phyloP scores from a whole-genome alignment of 2,329 filamentous ascomycete genomes.

The Hansfordia pulvinata region DNA sequence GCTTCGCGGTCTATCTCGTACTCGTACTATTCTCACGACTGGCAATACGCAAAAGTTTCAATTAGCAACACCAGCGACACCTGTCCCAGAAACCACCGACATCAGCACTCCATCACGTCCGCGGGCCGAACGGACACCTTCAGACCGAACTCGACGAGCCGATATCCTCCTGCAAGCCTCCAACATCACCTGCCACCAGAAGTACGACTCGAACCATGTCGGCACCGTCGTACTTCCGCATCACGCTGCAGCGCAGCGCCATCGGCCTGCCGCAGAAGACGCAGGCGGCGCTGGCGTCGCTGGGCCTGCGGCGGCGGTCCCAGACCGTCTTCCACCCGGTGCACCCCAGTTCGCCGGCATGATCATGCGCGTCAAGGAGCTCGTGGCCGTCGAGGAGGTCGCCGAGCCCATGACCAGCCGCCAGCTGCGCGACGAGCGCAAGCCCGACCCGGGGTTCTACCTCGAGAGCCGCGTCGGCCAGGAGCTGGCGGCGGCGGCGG shows the following conservation, averaged over 20 bases:
- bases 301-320: conserved; percentile 74
- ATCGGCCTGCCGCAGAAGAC: conserved; percentile 78
- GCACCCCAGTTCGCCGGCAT: conserved; percentile 71
- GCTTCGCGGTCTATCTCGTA: no score
- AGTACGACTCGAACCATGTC: no score
- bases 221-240: conserved; percentile 70
- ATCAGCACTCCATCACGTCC: no score
- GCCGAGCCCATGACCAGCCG: conserved; percentile 45
- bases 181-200: no score
- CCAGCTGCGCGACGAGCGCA: conserved; percentile 58
- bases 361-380: conserved; percentile 88
- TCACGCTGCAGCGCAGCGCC: conserved; percentile 77
- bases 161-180: no score
- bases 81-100: no score
- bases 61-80: no score
- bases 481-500: background rate
- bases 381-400: conserved; percentile 74
- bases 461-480: conserved; percentile 42
- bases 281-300: conserved; percentile 67
- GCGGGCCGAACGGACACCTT: no score
- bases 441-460: conserved; percentile 69
- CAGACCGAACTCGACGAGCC: no score
- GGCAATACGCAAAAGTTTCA: no score
- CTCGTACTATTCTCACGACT: no score
- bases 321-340: conserved; percentile 85